Evolutionary conservation across 805 yeast genomes (phyloP).

Genomic region (Yamadazyma phyllophila): DNA sequence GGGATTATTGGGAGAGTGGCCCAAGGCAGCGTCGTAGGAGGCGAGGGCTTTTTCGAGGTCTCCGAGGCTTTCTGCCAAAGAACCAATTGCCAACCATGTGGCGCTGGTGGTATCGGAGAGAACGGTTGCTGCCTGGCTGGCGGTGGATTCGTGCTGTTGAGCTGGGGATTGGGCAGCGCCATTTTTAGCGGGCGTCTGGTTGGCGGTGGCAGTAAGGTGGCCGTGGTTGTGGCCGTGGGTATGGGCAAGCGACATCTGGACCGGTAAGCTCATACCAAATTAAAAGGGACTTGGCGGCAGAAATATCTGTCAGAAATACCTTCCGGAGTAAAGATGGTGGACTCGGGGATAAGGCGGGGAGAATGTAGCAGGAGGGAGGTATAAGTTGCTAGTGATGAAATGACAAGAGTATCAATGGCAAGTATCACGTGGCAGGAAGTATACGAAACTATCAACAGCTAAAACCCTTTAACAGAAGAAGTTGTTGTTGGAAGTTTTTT

Average conservation of each 20-base stretch:
- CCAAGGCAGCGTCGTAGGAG: constrained; percentile 83
- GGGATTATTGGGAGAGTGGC: constrained; percentile 82
- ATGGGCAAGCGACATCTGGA: constrained; percentile 15
- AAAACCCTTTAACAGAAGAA: too few relatives aligned
- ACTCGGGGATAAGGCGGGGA: too few relatives aligned
- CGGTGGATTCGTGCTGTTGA: constrained; percentile 7
- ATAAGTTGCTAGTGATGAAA: too few relatives aligned
- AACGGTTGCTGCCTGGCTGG: constrained; percentile 10
- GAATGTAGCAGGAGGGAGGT: too few relatives aligned
- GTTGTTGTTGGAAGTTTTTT: background rate
- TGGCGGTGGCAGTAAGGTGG: background rate
- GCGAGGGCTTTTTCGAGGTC: constrained; percentile 86
- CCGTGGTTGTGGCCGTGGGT: constrained; percentile 1
- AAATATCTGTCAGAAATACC: background rate
- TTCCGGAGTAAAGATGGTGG: too few relatives aligned
- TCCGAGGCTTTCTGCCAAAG: constrained; percentile 84
- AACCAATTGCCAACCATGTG: constrained; percentile 88
- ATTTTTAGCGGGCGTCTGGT: constrained; percentile 3
- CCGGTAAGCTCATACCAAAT: constrained; percentile 20
- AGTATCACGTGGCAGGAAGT: too few relatives aligned
- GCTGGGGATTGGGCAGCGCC: constrained; percentile 3
- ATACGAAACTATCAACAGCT: too few relatives aligned
- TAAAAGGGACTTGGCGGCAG: background rate
- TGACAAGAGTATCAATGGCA: too few relatives aligned
- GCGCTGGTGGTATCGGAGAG: constrained; percentile 61